Base-by-base conservation (phyloP, 805 yeast species). In the Kodamaea kakaduensis region DNA sequence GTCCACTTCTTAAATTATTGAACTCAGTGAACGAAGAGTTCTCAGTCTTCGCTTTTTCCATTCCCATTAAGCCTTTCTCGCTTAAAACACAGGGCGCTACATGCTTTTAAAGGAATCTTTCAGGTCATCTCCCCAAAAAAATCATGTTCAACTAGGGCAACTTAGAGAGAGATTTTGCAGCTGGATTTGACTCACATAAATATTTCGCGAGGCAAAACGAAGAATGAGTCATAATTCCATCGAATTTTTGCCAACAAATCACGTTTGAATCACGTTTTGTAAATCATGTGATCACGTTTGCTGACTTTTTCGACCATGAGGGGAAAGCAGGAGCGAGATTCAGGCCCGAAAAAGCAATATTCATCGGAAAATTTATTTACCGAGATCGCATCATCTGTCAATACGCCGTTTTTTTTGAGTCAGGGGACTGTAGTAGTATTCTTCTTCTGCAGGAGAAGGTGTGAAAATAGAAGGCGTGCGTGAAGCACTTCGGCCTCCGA, bases 1-100 rank as follows among this genome's bases (percentile, higher is more conserved):
- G 34, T 4, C 37, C 37, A 34, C 46, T 43, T 26, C 42, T 37
- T 16, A 38, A 32, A 25, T 38, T 25, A 30, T 44, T 44, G 13
- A 43, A 14, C 26, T 34, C 40, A n/a, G 36, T 32, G 16, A 40
- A 22, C 19, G 45, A 42, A 12, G 38, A 34, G 17, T 33, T 30
- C 9, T 38, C 31, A 24, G 25, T 13, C 15, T 28, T 18, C 25
- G 22, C 22, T n/a, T 35, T 34, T 33, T 37, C 35, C 16, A 25
- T 25, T 3, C 22, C 25, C 26, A 23, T 18, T 6, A 14, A 24
- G 29, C 17, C 14, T 9, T 21, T 14, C 10, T 26, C 29, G 31
- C 12, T 24, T 13, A 15, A 20, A 15, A 14, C 19, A 31, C 10
- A 23, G 23, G n/a, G n/a, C n/a, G n/a, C n/a, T n/a, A n/a, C n/a